A percentile compares a stretch with the other conserved stretches of the same genome.
These are phyloP conservation scores for Ogataea methylovora DNA, from an alignment of 805 yeast species.

Conservation along the genomic window DNA sequence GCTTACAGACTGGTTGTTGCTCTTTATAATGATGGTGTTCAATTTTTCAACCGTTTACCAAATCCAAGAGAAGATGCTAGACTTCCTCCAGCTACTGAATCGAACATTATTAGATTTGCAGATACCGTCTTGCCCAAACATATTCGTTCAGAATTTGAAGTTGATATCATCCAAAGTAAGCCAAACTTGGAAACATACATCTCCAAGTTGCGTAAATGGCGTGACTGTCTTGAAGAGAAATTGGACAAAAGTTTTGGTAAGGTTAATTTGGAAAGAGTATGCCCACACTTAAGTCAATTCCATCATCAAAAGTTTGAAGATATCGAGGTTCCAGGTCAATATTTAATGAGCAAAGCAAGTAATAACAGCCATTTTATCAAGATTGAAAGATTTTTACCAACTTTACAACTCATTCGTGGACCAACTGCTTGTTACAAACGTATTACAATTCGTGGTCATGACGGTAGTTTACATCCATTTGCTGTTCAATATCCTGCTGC, in stretches of 20 bases:
- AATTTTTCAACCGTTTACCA: conserved; percentile 77
- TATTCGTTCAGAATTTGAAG: conserved; percentile 82
- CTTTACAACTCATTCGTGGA: conserved; percentile 82
- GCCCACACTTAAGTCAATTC: conserved; percentile 94
- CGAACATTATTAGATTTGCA: conserved; percentile 81
- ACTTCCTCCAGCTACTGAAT: conserved; percentile 86
- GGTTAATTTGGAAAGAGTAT: conserved; percentile 79
- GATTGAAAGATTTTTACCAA: conserved; percentile 87
- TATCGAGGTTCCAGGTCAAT: conserved; percentile 96
- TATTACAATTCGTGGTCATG: conserved; percentile 84
- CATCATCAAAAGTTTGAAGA: conserved; percentile 98
- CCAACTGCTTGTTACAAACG: conserved; percentile 87
- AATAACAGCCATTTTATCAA: conserved; percentile 86
- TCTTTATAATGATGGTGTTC: conserved; percentile 86
- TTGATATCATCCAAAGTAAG: conserved; percentile 78
- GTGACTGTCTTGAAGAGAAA: conserved; percentile 86
- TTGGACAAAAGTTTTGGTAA: conserved; percentile 76
- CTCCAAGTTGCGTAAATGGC: conserved; percentile 79
- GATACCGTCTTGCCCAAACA: conserved; percentile 88
- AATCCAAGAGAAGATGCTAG: conserved; percentile 84
- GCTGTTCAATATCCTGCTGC: conserved; percentile 98
- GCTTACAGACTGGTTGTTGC: conserved; percentile 93
- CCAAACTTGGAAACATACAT: conserved; percentile 89
- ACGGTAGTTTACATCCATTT: conserved; percentile 86
- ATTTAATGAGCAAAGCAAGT: conserved; percentile 77